phyloP scores from a whole-genome alignment of 164 flowering plant genomes.

The Brasenia schreberi region DNA sequence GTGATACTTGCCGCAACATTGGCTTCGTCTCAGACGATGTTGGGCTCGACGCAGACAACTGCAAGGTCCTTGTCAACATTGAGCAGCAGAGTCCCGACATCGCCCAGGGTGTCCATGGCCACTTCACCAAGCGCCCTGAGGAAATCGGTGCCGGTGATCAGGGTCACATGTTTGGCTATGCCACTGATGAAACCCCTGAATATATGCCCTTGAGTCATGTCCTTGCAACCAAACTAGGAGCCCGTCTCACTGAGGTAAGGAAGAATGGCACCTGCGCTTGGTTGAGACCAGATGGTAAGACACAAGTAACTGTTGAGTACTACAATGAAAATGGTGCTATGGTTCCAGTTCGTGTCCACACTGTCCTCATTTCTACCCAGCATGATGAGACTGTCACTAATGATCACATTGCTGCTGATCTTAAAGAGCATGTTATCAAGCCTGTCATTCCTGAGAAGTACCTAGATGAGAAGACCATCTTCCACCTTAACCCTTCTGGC shows the following conservation, averaged over 20 bases:
- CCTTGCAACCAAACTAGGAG: slow-evolving; percentile 73
- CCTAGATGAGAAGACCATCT: slow-evolving; percentile 71
- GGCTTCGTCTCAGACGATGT: slow-evolving; percentile 74
- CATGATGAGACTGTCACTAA: slow-evolving; percentile 77
- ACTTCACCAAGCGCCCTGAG: slow-evolving; percentile 75
- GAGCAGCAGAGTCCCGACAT: slow-evolving; percentile 85
- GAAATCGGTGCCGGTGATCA: slow-evolving; percentile 87
- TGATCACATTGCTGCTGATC: slow-evolving; percentile 69
- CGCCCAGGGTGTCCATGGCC: slow-evolving; percentile 89
- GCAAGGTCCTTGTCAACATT: slow-evolving; percentile 75
- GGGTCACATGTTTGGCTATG: slow-evolving; percentile 85
- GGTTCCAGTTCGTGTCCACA: slow-evolving; percentile 78
- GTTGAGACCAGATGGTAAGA: slow-evolving; percentile 76
- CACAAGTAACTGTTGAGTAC: slow-evolving; percentile 74
- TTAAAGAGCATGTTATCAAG: slow-evolving; percentile 69
- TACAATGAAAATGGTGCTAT: slow-evolving; percentile 59
- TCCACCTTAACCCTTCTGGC: slow-evolving; percentile 79
- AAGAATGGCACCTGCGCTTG: slow-evolving; percentile 66
- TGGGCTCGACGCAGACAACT: slow-evolving; percentile 75
- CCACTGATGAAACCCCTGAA: slow-evolving; percentile 80
- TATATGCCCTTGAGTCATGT: slow-evolving; percentile 71
- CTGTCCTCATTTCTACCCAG: slow-evolving; percentile 71
- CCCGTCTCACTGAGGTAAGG: slow-evolving; percentile 60
- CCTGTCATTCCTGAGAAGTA: slow-evolving; percentile 60
- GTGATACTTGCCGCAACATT: slow-evolving; percentile 62